Evolutionary conservation across 495 filamentous ascomycete species (phyloP).

Genomic region (Penicillium waksmanii): DNA sequence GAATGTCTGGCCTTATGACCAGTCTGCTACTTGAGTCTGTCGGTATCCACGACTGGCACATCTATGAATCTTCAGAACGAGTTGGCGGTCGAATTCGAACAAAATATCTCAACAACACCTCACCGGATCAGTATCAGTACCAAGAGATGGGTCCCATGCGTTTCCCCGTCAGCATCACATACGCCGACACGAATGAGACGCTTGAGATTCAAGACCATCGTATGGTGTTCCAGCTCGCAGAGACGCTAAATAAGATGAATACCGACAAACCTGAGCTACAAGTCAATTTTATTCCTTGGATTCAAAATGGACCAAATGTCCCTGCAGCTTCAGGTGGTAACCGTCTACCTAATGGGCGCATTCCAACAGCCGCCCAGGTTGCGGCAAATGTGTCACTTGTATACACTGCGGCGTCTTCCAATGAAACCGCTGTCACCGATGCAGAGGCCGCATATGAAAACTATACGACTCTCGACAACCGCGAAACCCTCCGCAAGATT

Average conservation of each 20-base stretch:
- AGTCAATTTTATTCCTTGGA: conserved; percentile 69
- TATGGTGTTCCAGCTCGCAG: conserved; percentile 66
- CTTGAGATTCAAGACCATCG: conserved; percentile 60
- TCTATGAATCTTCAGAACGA: conserved; percentile 52
- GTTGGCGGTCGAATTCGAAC: conserved; percentile 65
- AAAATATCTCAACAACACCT: conserved; percentile 57
- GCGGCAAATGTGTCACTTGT: conserved; percentile 35
- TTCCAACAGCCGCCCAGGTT: conserved; percentile 42
- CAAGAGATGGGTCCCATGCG: conserved; percentile 80
- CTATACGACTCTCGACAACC: conserved; percentile 28
- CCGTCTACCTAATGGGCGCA: conserved; percentile 53
- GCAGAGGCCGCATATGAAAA: conserved; percentile 39
- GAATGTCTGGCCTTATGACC: conserved; percentile 70
- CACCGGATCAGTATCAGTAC: conserved; percentile 68
- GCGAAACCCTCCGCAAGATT: conserved; percentile 43
- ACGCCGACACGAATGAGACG: conserved; percentile 56
- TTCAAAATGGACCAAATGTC: conserved; percentile 57
- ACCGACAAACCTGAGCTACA: conserved; percentile 49
- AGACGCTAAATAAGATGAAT: conserved; percentile 62
- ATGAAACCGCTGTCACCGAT: conserved; percentile 38
- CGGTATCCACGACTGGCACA: conserved; percentile 59
- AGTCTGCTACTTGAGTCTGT: conserved; percentile 52
- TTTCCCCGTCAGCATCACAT: conserved; percentile 55
- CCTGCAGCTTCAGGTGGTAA: conserved; percentile 55
- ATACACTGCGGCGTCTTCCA: conserved; percentile 33